These are phyloP conservation scores for Lipomyces chichibuensis DNA, from an alignment of 805 yeast genomes.

Conservation along the genomic window DNA sequence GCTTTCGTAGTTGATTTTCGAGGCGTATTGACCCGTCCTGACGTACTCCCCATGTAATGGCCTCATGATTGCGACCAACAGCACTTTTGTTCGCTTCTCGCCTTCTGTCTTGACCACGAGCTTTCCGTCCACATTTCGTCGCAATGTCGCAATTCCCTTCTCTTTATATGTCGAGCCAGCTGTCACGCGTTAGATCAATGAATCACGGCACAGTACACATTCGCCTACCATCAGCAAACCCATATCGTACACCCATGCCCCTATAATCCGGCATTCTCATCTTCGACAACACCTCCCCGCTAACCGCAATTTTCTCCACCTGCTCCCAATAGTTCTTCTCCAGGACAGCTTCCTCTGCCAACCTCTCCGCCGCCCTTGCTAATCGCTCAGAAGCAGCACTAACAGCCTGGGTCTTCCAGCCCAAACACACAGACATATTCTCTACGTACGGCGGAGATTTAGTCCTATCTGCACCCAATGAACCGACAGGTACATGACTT, in stretches of 20 bases:
- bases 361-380: slow-evolving; percentile 53
- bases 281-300: slow-evolving; percentile 68
- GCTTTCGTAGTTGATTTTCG: slow-evolving; percentile 1
- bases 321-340: slow-evolving; percentile 74
- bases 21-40: slow-evolving; percentile 5
- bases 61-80: slow-evolving; percentile 61
- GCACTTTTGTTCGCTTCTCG: slow-evolving; percentile 50
- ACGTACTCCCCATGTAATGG: slow-evolving; percentile 9
- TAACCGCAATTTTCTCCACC: slow-evolving; percentile 47
- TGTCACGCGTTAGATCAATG: not conserved
- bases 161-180: slow-evolving; percentile 80
- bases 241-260: slow-evolving; percentile 80
- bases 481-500: slow-evolving; percentile 73
- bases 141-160: slow-evolving; percentile 73
- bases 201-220: not conserved
- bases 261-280: slow-evolving; percentile 59
- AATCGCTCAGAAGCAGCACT: slow-evolving; percentile 58
- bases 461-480: slow-evolving; percentile 52
- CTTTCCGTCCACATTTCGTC: slow-evolving; percentile 54
- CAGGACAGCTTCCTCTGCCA: slow-evolving; percentile 57
- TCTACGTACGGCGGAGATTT: slow-evolving; percentile 38
- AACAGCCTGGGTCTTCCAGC: slow-evolving; percentile 83
- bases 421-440: slow-evolving; percentile 56
- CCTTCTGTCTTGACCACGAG: slow-evolving; percentile 48
- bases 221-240: slow-evolving; percentile 66